phyloP scores from a whole-genome alignment of 2,329 filamentous ascomycete genomes.

The Coniochaeta prunicola region DNA sequence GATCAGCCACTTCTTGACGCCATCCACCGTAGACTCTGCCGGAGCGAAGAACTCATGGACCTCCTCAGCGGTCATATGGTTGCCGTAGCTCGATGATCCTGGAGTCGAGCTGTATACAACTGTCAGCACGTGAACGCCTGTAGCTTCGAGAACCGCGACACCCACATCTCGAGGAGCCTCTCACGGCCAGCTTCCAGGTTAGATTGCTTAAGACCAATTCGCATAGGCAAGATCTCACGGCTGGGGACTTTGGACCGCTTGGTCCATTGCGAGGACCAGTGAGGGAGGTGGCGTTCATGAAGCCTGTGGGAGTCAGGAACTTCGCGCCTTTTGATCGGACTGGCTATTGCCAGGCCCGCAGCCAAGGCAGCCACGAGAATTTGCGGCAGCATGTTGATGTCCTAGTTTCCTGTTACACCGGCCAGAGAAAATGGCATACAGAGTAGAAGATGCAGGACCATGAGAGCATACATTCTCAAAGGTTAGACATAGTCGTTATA shows the following conservation, averaged over 20 bases:
- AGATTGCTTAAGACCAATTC: constrained; percentile 19
- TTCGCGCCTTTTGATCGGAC: not conserved
- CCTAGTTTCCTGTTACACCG: not conserved
- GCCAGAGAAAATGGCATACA: not conserved
- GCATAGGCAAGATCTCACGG: constrained; percentile 16
- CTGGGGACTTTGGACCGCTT: constrained; percentile 16
- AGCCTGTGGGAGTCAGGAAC: constrained; percentile 17
- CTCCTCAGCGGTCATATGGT: constrained; percentile 26
- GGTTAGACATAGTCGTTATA: too few relatives aligned
- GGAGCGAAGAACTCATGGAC: constrained; percentile 28
- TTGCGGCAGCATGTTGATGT: not conserved
- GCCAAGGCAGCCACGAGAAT: not conserved
- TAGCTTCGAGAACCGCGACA: not conserved
- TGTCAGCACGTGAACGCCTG: not conserved
- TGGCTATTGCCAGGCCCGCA: not conserved
- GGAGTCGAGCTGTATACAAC: not conserved
- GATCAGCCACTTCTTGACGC: constrained; percentile 14
- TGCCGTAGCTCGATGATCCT: constrained; percentile 24
- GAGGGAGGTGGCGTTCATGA: constrained; percentile 22
- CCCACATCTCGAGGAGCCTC: constrained; percentile 22
- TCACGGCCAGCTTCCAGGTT: constrained; percentile 22
- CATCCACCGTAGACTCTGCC: constrained; percentile 17
- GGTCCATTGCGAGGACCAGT: constrained; percentile 17
- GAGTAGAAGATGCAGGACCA: not conserved
- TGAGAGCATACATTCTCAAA: not conserved